phyloP scores from a whole-genome alignment of 805 yeast species.

The Grigorovia jiainica region DNA sequence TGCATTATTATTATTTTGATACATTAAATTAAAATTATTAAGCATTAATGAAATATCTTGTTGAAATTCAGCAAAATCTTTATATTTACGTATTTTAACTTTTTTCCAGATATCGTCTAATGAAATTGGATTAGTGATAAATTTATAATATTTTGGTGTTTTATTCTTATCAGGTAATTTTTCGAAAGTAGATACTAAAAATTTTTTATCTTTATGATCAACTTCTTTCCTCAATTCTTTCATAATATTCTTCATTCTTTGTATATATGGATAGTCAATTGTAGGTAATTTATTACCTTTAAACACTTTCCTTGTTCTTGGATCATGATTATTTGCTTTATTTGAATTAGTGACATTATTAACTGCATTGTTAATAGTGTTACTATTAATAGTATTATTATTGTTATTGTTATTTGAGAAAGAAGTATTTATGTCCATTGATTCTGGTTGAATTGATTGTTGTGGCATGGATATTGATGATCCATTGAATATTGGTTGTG shows the following conservation, averaged over 20 bases:
- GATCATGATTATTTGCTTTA: constrained; percentile 3
- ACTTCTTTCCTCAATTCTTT: constrained; percentile 70
- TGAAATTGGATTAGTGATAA: constrained; percentile 51
- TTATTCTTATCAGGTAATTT: constrained; percentile 55
- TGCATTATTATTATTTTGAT: constrained; percentile 47
- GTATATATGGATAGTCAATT: constrained; percentile 50
- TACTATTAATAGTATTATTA: background rate
- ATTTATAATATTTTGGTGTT: constrained; percentile 36
- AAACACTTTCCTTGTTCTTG: constrained; percentile 16
- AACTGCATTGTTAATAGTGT: background rate
- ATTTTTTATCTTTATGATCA: constrained; percentile 39
- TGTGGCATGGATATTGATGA: background rate
- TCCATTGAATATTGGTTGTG: too few species aligned
- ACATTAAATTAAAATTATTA: constrained; percentile 59
- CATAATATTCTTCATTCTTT: constrained; percentile 79
- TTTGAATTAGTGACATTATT: background rate
- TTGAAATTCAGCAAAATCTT: constrained; percentile 64
- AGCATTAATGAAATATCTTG: constrained; percentile 69
- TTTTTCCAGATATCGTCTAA: constrained; percentile 69
- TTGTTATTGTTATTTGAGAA: background rate
- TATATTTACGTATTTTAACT: constrained; percentile 77
- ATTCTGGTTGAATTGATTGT: background rate
- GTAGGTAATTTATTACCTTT: constrained; percentile 30
- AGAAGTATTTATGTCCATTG: background rate
- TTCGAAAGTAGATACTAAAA: constrained; percentile 62